Base-by-base conservation (phyloP, 2,329 filamentous ascomycete species). In the Raffaelea arxii region DNA sequence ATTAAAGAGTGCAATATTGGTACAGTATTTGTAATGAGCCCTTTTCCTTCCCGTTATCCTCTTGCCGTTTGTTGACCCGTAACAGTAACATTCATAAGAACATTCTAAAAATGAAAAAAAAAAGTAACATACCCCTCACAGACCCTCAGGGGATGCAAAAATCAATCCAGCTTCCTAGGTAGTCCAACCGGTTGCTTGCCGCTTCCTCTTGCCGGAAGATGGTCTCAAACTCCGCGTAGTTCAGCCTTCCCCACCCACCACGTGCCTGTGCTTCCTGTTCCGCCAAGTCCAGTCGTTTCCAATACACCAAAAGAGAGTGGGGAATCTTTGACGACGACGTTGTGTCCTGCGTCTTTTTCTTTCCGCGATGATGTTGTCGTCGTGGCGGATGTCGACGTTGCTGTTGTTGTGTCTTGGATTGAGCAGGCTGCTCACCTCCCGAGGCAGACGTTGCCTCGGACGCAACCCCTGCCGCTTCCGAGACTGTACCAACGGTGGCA, bases 161-260 rank as follows among this genome's bases (percentile, higher is more conserved):
- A 60, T 96, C 90, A 63, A 96, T 86, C 91, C 91, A 97, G 56
- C 80, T 86, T 49, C 86, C 86, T 41, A 96, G 71, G 63, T 95
- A 91, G 54, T 86, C 85, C 51, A 90, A 71, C 45, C 82, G 68
- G 58, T 80, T 78, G 14, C 73, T 75, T 24, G 69, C 66, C 22
- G 78, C 77, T 53, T 82, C 77, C 52, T 80, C 74, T n/a, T 72
- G 71, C 55, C 80, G 78, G 67, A 92, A 87, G 43, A 83, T 81
- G 35, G 69, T 68, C 56, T 86, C 81, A 63, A 97, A 94, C 63
- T 97, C 92, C 1, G 76, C 72, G 53, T 82, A 90, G 58, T 67
- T 85, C 41, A 97, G 68, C 58, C 81, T 78, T 1, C 88, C 91
- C 65, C 81, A 85, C 1, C 89, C 90, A n/a, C 85, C 87, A 23